phyloP scores from a whole-genome alignment of 1,284 basidiomycete genomes.

The Fistulinella cinereoalba region DNA sequence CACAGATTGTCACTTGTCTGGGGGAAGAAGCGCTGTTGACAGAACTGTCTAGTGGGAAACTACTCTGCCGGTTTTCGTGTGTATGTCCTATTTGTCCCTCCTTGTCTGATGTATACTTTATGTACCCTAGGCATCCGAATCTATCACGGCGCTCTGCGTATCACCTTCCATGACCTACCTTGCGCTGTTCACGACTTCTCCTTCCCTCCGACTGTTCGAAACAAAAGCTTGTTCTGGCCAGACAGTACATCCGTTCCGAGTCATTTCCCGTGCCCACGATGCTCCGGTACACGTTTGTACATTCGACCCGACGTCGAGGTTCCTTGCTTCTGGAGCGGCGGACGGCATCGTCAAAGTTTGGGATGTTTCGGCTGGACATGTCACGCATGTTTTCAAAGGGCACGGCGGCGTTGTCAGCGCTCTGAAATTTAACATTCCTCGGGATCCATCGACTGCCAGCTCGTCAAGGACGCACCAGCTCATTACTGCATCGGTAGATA shows the following conservation, averaged over 20 bases:
- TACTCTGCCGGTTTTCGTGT: slow-evolving; percentile 78
- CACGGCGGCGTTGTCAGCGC: slow-evolving; percentile 96
- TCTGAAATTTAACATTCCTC: slow-evolving; percentile 76
- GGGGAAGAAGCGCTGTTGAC: slow-evolving; percentile 85
- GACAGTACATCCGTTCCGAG: slow-evolving; percentile 63
- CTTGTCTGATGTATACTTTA: slow-evolving; percentile 6
- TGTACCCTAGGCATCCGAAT: slow-evolving; percentile 57
- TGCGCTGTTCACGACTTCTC: slow-evolving; percentile 64
- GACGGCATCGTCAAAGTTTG: slow-evolving; percentile 98
- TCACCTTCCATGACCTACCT: slow-evolving; percentile 63
- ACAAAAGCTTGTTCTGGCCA: slow-evolving; percentile 43
- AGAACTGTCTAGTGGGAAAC: slow-evolving; percentile 68
- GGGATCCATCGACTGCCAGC: slow-evolving; percentile 48
- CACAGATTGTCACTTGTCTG: slow-evolving; percentile 81
- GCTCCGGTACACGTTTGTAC: slow-evolving; percentile 90
- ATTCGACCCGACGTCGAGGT: slow-evolving; percentile 82
- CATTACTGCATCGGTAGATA: slow-evolving; percentile 87
- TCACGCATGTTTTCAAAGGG: slow-evolving; percentile 94
- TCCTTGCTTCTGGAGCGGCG: slow-evolving; percentile 92
- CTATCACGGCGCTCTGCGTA: slow-evolving; percentile 62
- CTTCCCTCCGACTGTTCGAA: slow-evolving; percentile 68
- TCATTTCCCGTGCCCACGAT: slow-evolving; percentile 82
- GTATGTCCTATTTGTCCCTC: slow-evolving; percentile 48
- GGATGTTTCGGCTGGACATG: slow-evolving; percentile 85
- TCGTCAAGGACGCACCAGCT: slow-evolving; percentile 69